Base-by-base conservation (phyloP, 208 protist genomes). In the Phytomonas sp. region DNA sequence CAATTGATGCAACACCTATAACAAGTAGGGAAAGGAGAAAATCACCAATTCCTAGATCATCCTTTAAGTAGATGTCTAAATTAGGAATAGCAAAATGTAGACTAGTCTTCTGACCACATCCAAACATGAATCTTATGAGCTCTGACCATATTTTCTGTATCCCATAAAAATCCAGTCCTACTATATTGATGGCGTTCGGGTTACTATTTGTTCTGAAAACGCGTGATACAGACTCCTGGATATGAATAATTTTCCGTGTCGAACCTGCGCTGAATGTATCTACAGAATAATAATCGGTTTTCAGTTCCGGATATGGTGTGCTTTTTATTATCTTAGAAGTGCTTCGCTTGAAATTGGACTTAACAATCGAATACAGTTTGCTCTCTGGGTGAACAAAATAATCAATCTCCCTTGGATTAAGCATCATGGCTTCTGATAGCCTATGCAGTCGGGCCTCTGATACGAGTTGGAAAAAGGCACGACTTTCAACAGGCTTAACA, bases 391-490 rank as follows among this genome's bases (percentile, higher is more conserved):
- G 67, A 8, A 78, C 74, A 78, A 89, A 93, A 70, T 79, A 93
- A 20, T 46, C 29, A 56, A 73, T 70, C 17, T 74, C 78, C 56
- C 80, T 66, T 26, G 73, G 70, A 0, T 64, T 71, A 29, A 75
- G 53, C 79, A 93, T 89, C 72, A 89, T 77, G 46, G 68, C 71
- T 56, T 79, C 78, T 1, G 81, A 69, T 31, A 91, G 37, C 62
- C 79, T 81, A 73, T 93, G 88, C 51, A 91, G 60, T 7, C 78
- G 74, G 32, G 76, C 76, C 13, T 69, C 80, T 46, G 63, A 66
- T 5, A 88, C 68, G 17, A 78, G 62, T 31, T 90, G 78, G 75
- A 87, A 89, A 68, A 93, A 91, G 29, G 81, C 67, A 62, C 76
- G 76, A 13, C 76, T 82, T 66, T 91, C 84, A 11, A 91, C 79